Conservation (phyloP, 306 rosid species). For the Rubus parviflorus region DNA sequence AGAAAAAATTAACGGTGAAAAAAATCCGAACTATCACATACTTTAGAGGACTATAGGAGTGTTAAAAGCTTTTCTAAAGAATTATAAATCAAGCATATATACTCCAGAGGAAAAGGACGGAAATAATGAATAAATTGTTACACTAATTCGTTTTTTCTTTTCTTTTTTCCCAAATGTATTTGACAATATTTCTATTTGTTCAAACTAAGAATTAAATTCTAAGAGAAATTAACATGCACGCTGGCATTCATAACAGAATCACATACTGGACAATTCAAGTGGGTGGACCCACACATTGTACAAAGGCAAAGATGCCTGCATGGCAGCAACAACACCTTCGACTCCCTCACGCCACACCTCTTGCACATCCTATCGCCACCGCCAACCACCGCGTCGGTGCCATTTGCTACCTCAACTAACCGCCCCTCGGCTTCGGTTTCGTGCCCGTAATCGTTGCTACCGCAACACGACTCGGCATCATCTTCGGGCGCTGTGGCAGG, state of each 20-base stretch:
- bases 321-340: slow-evolving; percentile 75
- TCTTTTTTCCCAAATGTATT: slow-evolving; percentile 16
- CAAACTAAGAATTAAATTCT: slow-evolving; percentile 1
- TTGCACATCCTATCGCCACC: slow-evolving; percentile 44
- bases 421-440: slow-evolving; percentile 11
- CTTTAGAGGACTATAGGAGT: no score
- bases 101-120: not conserved
- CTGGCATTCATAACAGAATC: slow-evolving; percentile 61
- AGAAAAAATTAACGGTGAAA: no score
- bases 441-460: slow-evolving; percentile 41
- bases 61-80: no score
- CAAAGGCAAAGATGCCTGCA: slow-evolving; percentile 93
- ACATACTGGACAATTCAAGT: slow-evolving; percentile 73
- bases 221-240: slow-evolving; percentile 86
- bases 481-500: slow-evolving; percentile 16
- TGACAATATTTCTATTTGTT: slow-evolving; percentile 11
- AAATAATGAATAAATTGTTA: slow-evolving; percentile 8
- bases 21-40: no score
- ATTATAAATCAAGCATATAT: not conserved
- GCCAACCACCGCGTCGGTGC: slow-evolving; percentile 7
- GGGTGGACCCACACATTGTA: slow-evolving; percentile 72
- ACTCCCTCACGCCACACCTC: slow-evolving; percentile 63
- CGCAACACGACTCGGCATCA: slow-evolving; percentile 69
- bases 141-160: not conserved
- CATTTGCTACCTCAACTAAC: not conserved